These are phyloP conservation scores for Gossypium gossypioides DNA, from an alignment of 441 rosid genomes.

Conservation along the genomic window DNA sequence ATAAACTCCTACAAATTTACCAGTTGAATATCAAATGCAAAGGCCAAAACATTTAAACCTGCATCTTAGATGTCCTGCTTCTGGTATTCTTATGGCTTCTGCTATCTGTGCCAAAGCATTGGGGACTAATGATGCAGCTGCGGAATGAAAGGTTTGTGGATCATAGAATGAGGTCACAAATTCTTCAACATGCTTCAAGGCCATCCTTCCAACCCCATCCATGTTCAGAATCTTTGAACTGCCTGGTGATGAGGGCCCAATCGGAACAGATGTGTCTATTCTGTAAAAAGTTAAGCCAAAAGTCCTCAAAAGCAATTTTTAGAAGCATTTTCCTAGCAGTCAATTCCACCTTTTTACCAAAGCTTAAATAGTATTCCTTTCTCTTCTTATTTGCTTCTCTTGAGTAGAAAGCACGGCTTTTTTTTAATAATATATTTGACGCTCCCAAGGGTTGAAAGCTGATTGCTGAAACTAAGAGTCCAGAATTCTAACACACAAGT, in stretches of 20 bases:
- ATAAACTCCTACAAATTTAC: neutral
- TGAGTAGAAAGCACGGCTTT: neutral
- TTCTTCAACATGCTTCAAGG: constrained; percentile 61
- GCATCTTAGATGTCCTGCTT: constrained; percentile 94
- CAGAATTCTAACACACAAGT: neutral
- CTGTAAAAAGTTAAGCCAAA: constrained; percentile 23
- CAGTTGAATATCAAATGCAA: neutral
- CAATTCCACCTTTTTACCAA: neutral
- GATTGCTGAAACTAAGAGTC: neutral
- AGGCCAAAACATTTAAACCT: constrained; percentile 32
- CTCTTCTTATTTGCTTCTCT: neutral
- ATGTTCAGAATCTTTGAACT: constrained; percentile 57
- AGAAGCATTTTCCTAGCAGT: neutral
- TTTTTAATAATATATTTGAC: neutral
- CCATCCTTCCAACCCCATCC: constrained; percentile 70
- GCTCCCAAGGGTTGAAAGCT: neutral
- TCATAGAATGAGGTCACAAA: constrained; percentile 55
- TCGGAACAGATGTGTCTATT: constrained; percentile 53
- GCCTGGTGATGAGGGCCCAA: constrained; percentile 55
- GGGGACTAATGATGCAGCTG: constrained; percentile 64
- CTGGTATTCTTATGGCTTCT: constrained; percentile 79
- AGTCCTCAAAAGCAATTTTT: neutral
- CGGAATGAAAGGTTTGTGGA: constrained; percentile 57
- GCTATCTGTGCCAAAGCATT: constrained; percentile 69
- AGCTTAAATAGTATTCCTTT: neutral